These are phyloP conservation scores for Nakaseomyces nivariensis DNA, from an alignment of 1,139 yeast species.

Conservation along the genomic window DNA sequence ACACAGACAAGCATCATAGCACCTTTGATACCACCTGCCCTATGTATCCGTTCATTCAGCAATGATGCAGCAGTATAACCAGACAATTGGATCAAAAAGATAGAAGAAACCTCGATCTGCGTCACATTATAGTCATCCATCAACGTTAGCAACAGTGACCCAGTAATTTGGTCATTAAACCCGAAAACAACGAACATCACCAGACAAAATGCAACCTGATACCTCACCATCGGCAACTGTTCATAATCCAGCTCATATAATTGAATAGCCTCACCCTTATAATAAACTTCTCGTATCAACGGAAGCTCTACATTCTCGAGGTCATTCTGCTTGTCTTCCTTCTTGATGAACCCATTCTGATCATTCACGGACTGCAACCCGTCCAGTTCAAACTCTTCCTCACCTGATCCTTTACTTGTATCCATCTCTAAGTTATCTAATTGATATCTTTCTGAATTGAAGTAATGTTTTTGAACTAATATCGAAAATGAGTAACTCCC, in stretches of 20 bases:
- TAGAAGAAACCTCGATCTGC: conserved; percentile 19
- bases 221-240: conserved; percentile 18
- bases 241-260: conserved; percentile 24
- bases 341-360: background rate
- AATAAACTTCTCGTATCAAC: conserved; percentile 12
- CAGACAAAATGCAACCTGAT: conserved; percentile 22
- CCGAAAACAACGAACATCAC: conserved; percentile 27
- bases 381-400: conserved; percentile 1
- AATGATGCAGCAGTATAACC: conserved; percentile 26
- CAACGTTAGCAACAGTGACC: conserved; percentile 26
- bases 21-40: conserved; percentile 22
- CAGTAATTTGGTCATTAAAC: conserved; percentile 27
- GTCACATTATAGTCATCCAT: conserved; percentile 21
- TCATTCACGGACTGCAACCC: background rate
- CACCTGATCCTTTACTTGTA: background rate
- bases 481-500: no score
- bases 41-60: conserved; percentile 24
- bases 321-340: conserved; percentile 2
- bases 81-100: conserved; percentile 23
- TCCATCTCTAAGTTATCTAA: no score
- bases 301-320: conserved; percentile 1
- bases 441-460: no score
- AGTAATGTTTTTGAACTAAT: no score
- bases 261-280: conserved; percentile 20
- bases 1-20: conserved; percentile 18